Base-by-base conservation (phyloP, 768 basidiomycete species). In the Naganishia vishniacii region DNA sequence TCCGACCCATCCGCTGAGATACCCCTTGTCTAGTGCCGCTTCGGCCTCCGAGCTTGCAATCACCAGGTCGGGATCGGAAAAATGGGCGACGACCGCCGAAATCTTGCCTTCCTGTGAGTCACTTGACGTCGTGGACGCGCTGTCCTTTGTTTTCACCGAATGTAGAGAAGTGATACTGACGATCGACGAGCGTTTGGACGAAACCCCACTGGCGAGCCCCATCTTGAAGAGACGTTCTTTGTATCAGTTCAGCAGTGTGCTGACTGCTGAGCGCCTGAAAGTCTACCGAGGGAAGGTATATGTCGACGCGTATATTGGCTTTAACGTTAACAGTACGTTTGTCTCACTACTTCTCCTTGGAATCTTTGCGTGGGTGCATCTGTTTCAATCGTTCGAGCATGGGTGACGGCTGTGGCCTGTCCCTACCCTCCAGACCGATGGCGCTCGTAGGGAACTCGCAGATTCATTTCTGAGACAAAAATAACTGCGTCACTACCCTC, bases 21-120 rank as follows among this genome's bases (percentile, higher is more conserved):
- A 64, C 2, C 63, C 63, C 34, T 51, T 64, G 29, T 64, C 63
- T 29, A 44, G 13, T 16, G 63, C 26, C 16, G 63, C 63, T 34
- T 56, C 51, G 8, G 40, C 29, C 41, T 64, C 63, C 20, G 37
- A 15, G 42, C 25, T 18, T 16, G 51, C 51, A 13, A 64, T 56
- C 15, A 48, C 29, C 42, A 64, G 32, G n/a, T 44, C 37, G 18
- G 63, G 51, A n/a, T 59, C 34, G 29, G 49, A 56, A 23, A 64
- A 64, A 29, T 64, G 63, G 5, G 63, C 53, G 9, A 64, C 32
- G 18, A 64, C 45, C 18, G 26, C 31, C 9, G 53, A 18, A 2
- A 56, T 37, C 37, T 37, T 37, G 37, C 34, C 53, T 13, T 40
- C 53, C 34, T 6, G 31, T 8, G 53, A 40, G 16, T 56, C 53